A percentile compares a stretch with the other conserved stretches of the same genome.
Evolutionary conservation across 2,329 filamentous ascomycete species (phyloP).

Genomic region (Akanthomyces lecanii): DNA sequence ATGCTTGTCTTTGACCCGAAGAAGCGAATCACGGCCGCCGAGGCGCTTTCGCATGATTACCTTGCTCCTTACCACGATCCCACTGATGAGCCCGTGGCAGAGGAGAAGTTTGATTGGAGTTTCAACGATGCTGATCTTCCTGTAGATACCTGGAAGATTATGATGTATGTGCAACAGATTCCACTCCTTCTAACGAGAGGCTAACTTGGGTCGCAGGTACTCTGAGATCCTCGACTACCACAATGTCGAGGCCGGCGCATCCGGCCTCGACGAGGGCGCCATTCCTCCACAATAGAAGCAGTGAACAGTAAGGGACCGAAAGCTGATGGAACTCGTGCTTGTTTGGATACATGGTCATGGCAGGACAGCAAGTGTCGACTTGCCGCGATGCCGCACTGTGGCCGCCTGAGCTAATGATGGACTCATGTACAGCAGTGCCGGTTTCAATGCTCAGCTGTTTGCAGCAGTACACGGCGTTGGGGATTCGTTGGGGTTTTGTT

Average conservation of each 20-base stretch:
- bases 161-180: constrained; percentile 68
- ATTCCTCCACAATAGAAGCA: constrained; percentile 6
- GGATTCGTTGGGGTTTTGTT: constrained; percentile 14
- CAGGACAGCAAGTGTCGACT: neutral
- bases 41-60: constrained; percentile 88
- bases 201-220: constrained; percentile 60
- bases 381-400: neutral
- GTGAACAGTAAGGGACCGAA: neutral
- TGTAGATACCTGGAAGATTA: constrained; percentile 99
- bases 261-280: constrained; percentile 5
- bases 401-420: neutral
- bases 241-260: constrained; percentile 67
- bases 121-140: constrained; percentile 98
- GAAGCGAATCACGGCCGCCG: constrained; percentile 82
- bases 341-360: constrained; percentile 4
- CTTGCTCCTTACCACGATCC: constrained; percentile 96
- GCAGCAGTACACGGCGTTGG: constrained; percentile 13
- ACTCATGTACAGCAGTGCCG: constrained; percentile 8
- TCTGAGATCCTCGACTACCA: constrained; percentile 98
- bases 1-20: constrained; percentile 99
- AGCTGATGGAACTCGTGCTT: neutral
- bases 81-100: constrained; percentile 88
- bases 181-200: neutral
- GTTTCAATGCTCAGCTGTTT: constrained; percentile 3
- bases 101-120: constrained; percentile 99